phyloP scores from a whole-genome alignment of 2,329 filamentous ascomycete genomes.

The Nigrospora osmanthi region DNA sequence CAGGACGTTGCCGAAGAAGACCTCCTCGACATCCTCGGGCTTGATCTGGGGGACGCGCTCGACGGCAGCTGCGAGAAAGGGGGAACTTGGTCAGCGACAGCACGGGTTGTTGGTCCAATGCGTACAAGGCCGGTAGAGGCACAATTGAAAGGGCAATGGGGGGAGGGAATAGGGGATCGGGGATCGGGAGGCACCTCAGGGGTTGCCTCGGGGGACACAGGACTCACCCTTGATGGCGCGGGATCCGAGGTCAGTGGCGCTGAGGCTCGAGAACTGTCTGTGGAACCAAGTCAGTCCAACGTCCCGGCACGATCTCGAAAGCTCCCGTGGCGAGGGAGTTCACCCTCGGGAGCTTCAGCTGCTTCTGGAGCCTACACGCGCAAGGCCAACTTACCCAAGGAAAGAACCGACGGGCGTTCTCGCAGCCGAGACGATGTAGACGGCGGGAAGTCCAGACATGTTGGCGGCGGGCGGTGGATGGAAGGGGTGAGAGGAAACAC shows the following conservation, averaged over 20 bases:
- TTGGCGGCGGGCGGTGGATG: constrained; percentile 19
- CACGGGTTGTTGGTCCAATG: constrained; percentile 32
- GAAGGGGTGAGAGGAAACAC: neutral
- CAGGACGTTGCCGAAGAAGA: constrained; percentile 97
- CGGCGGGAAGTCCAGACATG: constrained; percentile 76
- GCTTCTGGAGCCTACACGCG: too few species aligned
- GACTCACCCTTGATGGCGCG: constrained; percentile 82
- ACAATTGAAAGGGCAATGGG: neutral
- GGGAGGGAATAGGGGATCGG: too few species aligned
- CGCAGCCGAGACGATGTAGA: constrained; percentile 91
- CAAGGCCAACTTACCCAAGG: constrained; percentile 59
- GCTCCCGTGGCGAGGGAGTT: too few species aligned
- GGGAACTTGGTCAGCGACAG: constrained; percentile 21
- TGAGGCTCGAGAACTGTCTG: constrained; percentile 83
- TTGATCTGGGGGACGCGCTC: constrained; percentile 82
- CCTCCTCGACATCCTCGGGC: constrained; percentile 84
- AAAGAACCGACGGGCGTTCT: constrained; percentile 92
- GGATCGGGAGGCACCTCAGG: too few species aligned
- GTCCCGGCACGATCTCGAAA: too few species aligned
- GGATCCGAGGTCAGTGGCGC: constrained; percentile 77
- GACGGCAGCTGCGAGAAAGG: constrained; percentile 53
- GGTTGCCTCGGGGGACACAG: neutral
- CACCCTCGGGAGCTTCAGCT: too few species aligned
- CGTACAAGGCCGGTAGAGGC: neutral
- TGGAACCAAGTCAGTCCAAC: neutral